Evolutionary conservation across 345 rosid species (phyloP), one percentile per base, ranked within the genome.

Genomic region (Aurinia saxatilis): DNA sequence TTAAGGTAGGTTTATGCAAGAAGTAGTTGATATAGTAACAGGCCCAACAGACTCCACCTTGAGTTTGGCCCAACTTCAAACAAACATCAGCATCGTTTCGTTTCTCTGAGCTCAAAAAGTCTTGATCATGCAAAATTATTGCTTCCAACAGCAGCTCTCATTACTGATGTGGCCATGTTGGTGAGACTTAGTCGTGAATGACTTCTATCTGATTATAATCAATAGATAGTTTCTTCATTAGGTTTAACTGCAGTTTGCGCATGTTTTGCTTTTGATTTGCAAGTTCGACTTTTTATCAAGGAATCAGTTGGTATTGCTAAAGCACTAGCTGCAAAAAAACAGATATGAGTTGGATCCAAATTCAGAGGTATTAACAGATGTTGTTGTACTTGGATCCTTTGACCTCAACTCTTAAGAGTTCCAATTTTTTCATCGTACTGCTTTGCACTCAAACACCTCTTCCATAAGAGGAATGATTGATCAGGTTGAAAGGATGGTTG

Each of bases 291-390:
- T 13, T 17, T 45, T 10, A 38, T 78, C 47, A 71, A 95, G 97
- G 97, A 95, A 81, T 95, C 97, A 72, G 99, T 90, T 13, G 97
- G 99, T 25, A 95, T 95, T 68, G 97, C 99, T 41, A 95, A 90
- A 88, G 97, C 97, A 57, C 80, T 95, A 78, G 99, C 99, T 10
- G 96, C 97, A 2, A 95, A 84, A n/a, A 77, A 90, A 90, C 34
- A 85, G 96, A 51, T 95, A 95, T 41, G 95, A 90, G 77, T 72
- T 95, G 80, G 96, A 95, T 66, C 82, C 96, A 48, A 95, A 84
- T 79, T 86, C 83, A 73, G 97, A 95, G 96, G 97, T 85, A 73
- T 23, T 36, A 45, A 52, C 36, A n/a, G n/a, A 60, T 33, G 12
- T 16, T 15, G 30, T 15, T 1, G 12, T 44, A 16, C 31, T 6